phyloP scores from a whole-genome alignment of 2,329 filamentous ascomycete species.

The Phyllosticta ampelicida region DNA sequence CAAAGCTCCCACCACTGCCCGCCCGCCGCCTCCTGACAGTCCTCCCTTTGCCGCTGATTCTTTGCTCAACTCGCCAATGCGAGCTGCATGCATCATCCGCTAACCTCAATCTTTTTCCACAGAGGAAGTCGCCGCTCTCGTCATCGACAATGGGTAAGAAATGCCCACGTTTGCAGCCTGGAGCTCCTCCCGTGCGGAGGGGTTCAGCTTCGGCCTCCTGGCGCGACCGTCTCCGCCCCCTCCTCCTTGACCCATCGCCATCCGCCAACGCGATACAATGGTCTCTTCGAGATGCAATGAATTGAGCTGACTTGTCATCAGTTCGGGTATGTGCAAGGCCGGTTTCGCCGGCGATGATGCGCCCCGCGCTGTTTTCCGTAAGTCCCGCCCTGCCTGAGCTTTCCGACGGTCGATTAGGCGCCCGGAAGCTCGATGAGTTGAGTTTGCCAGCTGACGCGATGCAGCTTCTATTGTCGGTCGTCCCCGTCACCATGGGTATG shows the following conservation, averaged over 20 bases:
- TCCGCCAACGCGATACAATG: not conserved
- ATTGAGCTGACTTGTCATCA: conserved; percentile 38
- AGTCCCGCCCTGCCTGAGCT: conserved; percentile 43
- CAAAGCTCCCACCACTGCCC: not conserved
- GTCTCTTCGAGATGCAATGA: conserved; percentile 9
- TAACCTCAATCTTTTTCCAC: conserved; percentile 30
- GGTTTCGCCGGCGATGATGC: conserved; percentile 99
- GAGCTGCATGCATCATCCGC: conserved; percentile 15
- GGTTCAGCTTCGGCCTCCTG: conserved; percentile 15
- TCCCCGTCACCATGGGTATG: conserved; percentile 99
- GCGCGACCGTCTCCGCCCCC: conserved; percentile 2
- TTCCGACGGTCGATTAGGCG: conserved; percentile 1
- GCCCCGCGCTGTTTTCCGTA: conserved; percentile 99
- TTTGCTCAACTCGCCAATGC: not conserved
- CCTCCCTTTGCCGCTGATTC: not conserved
- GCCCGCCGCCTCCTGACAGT: conserved; percentile 21
- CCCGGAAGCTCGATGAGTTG: conserved; percentile 12
- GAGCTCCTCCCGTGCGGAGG: conserved; percentile 28
- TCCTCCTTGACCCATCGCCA: conserved; percentile 4
- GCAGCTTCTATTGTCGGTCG: conserved; percentile 98
- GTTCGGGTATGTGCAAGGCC: conserved; percentile 99
- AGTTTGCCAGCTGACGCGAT: conserved; percentile 20
- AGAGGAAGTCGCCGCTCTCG: conserved; percentile 99
- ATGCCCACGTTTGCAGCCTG: conserved; percentile 18
- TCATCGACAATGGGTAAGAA: conserved; percentile 99